Base-by-base conservation (phyloP, 2,329 filamentous ascomycete genomes). In the Tricladium varicosporioides region DNA sequence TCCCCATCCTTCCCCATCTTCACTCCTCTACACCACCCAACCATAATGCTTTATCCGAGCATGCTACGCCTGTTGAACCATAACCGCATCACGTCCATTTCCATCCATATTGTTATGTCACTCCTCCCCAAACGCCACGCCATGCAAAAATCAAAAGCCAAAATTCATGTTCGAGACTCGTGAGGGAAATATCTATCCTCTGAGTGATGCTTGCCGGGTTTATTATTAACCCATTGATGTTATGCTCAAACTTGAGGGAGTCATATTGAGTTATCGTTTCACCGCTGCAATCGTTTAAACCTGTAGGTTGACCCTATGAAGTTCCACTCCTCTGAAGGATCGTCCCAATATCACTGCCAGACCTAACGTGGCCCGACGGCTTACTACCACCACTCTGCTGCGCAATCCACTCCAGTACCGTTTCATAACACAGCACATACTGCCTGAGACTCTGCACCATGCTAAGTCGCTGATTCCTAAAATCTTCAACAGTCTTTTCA, bases 361-460 rank as follows among this genome's bases (percentile, higher is more conserved):
- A 64, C 16, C 67, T 56, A 44, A 65, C 62, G 31, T 63, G 58
- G 0, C 51, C 52, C 1, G 42, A 45, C 16, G 31, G 60, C 8
- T 47, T 56, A 13, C 49, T 40, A 5, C 57, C 62, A 27, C 50
- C 51, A 49, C 59, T 48, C 54, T 71, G 67, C 49, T 70, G 66
- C 7, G 79, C 78, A 27, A 94, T 73, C 92, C 93, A 99, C 73
- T 97, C 93, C 54, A 95, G 76, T 5, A 97, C 81, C 43, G 90
- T 95, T 76, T 99, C 94, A 72, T 99, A 99, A 73, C 94, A 99
- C 33, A 99, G 83, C 50, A 97, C 93, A 74, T 89, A 97, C 72
- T 99, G 94, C 59, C 91, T 81, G 57, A 97, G 76, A 67, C 89
- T 97, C 74, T 97, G 94, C 45, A 99, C 93, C 92, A 97, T 99